phyloP scores from a whole-genome alignment of 805 yeast species.

The Metschnikowia baotianmanensis region DNA sequence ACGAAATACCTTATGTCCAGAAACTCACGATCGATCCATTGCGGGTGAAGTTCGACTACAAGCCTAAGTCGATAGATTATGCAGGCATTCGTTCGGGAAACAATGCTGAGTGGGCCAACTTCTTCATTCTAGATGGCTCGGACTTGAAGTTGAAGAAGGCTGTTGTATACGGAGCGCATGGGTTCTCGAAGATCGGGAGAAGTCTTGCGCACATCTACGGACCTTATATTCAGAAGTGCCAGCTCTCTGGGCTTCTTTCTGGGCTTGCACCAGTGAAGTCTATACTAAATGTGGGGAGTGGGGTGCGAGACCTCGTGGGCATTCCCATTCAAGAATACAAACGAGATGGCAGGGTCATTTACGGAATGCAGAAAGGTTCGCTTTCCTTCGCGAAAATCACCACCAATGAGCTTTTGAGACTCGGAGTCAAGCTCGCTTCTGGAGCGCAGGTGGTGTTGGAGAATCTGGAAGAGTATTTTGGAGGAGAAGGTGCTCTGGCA shows the following conservation, averaged over 20 bases:
- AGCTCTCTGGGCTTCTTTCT: slow-evolving; percentile 73
- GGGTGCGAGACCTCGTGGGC: slow-evolving; percentile 68
- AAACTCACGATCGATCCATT: slow-evolving; percentile 61
- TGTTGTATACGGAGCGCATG: slow-evolving; percentile 71
- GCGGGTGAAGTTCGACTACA: slow-evolving; percentile 75
- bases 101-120: slow-evolving; percentile 80
- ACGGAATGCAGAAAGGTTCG: slow-evolving; percentile 76
- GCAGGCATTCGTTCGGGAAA: slow-evolving; percentile 84
- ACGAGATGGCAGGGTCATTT: slow-evolving; percentile 65
- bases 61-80: slow-evolving; percentile 86
- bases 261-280: slow-evolving; percentile 85
- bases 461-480: slow-evolving; percentile 72
- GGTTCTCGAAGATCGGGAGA: slow-evolving; percentile 58
- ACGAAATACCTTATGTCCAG: slow-evolving; percentile 67
- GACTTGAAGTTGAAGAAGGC: slow-evolving; percentile 61
- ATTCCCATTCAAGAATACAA: slow-evolving; percentile 73
- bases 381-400: slow-evolving; percentile 71
- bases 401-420: slow-evolving; percentile 71
- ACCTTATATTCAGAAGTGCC: slow-evolving; percentile 83
- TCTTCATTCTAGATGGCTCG: slow-evolving; percentile 86
- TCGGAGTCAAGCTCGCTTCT: slow-evolving; percentile 82
- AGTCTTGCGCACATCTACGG: slow-evolving; percentile 70
- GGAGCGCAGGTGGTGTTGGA: slow-evolving; percentile 85
- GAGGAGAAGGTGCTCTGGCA: slow-evolving; percentile 66
- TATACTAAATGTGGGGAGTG: slow-evolving; percentile 72